These are phyloP conservation scores for Zygosaccharomyces pseudorouxii DNA, from an alignment of 805 yeast species.

Conservation along the genomic window DNA sequence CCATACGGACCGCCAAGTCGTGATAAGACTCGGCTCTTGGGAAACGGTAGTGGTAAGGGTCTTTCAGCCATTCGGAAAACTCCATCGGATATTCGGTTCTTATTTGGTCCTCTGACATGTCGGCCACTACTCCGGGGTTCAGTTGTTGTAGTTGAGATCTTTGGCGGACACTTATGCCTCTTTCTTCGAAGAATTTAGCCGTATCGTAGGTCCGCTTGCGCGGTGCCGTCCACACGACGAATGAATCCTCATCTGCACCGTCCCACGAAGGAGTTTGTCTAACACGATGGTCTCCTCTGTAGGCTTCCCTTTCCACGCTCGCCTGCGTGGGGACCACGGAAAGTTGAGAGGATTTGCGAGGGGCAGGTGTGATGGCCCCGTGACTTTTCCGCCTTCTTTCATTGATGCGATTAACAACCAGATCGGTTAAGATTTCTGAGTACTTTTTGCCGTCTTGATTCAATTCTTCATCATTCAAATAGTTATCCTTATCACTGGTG, in stretches of 20 bases:
- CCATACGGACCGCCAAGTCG: slow-evolving; percentile 90
- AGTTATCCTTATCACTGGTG: slow-evolving; percentile 44
- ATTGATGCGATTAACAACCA: slow-evolving; percentile 42
- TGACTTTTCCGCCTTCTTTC: slow-evolving; percentile 20
- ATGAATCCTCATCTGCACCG: slow-evolving; percentile 54
- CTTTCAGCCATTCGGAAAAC: slow-evolving; percentile 56
- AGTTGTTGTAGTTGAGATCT: slow-evolving; percentile 81
- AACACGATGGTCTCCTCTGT: slow-evolving; percentile 23
- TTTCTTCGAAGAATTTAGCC: slow-evolving; percentile 59
- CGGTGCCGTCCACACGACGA: slow-evolving; percentile 94
- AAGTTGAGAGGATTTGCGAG: slow-evolving; percentile 13
- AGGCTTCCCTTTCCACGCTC: slow-evolving; percentile 22
- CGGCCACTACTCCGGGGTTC: slow-evolving; percentile 85
- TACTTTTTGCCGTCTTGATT: slow-evolving; percentile 68
- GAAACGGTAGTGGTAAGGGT: slow-evolving; percentile 90
- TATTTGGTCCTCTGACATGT: slow-evolving; percentile 58
- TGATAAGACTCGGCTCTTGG: slow-evolving; percentile 94
- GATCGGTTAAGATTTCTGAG: slow-evolving; percentile 57
- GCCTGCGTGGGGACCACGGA: slow-evolving; percentile 31
- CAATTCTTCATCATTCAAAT: slow-evolving; percentile 74
- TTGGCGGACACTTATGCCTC: slow-evolving; percentile 62
- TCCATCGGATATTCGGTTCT: slow-evolving; percentile 61
- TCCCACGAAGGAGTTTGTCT: slow-evolving; percentile 45
- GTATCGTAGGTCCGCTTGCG: slow-evolving; percentile 79
- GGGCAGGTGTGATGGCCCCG: slow-evolving; percentile 10